Conservation (phyloP, 1,139 yeast genomes). For the Spencermartinsiella ligniputridi region DNA sequence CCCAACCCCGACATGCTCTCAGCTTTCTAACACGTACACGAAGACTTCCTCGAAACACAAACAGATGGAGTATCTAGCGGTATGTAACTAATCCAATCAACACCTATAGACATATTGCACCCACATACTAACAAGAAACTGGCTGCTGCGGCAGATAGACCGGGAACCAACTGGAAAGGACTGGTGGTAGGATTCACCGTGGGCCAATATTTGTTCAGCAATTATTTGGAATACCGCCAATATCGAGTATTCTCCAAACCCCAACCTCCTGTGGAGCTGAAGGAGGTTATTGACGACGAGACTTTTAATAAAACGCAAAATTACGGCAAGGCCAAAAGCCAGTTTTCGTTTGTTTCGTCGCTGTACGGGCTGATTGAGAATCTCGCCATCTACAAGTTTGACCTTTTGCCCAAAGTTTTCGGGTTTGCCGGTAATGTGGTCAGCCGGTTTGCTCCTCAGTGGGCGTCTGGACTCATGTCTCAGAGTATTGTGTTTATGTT, state of each 20-base stretch:
- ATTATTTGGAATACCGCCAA: slow-evolving; percentile 73
- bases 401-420: slow-evolving; percentile 72
- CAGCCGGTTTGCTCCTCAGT: slow-evolving; percentile 30
- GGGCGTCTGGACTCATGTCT: slow-evolving; percentile 33
- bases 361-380: slow-evolving; percentile 53
- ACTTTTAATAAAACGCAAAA: slow-evolving; percentile 75
- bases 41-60: too few species aligned
- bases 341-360: slow-evolving; percentile 58
- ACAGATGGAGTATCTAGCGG: too few species aligned
- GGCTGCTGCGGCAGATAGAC: slow-evolving; percentile 46
- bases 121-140: slow-evolving; percentile 24
- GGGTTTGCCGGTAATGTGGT: slow-evolving; percentile 43
- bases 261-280: slow-evolving; percentile 56
- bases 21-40: too few species aligned
- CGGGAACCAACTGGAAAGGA: slow-evolving; percentile 70
- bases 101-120: too few species aligned
- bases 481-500: slow-evolving; percentile 66
- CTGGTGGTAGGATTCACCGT: slow-evolving; percentile 70
- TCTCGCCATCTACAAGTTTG: slow-evolving; percentile 52
- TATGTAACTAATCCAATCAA: too few species aligned
- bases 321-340: slow-evolving; percentile 78
- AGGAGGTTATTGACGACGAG: slow-evolving; percentile 54
- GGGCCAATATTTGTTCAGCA: slow-evolving; percentile 70
- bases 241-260: slow-evolving; percentile 59
- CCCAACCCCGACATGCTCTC: too few species aligned